Evolutionary conservation across 495 filamentous ascomycete species (phyloP), one percentile per base, ranked within the genome.

Genomic region (Parmelia sp.): DNA sequence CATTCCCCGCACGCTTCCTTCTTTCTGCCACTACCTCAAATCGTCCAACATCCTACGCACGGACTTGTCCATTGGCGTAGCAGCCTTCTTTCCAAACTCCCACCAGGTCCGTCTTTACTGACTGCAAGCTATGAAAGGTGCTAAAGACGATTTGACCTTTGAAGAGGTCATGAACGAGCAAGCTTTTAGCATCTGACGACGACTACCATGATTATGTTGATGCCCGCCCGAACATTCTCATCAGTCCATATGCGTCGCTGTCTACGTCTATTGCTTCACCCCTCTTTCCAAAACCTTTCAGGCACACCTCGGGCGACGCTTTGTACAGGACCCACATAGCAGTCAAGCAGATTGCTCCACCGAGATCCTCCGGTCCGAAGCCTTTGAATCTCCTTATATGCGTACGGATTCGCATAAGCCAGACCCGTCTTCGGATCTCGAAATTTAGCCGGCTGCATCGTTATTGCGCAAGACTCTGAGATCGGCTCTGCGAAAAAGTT

Each of bases 371-470:
- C 82, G 11, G 75, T 78, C 59, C 82, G 77, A 39, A 92, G 84
- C 63, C 78, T 79, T 71, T 85, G 84, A 29, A 90, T 86, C 76
- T 91, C 83, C 60, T 81, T 80, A 73, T 88, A 94, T 11, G 90
- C 91, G 65, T 87, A 86, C 29, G 83, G 76, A 69, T 88, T 90
- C 44, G 83, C 82, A 73, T 90, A 96, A 14, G 88, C 83, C 29
- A 96, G 79, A 0, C 87, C 87, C 0, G 91, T 95, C 66, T 79
- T 80, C 0, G 89, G 88, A 69, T 96, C 90, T 42, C 85, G 80
- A 73, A 90, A 94, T 53, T 81, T 84, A 27, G 91, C 90, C 47
- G 88, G 86, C 57, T 89, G 83, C 67, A 86, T 85, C 12, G 91
- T 94, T 73, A 96, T 92, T 60, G 86, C 85, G 73, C 91, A 96